Evolutionary conservation across 2,329 filamentous ascomycete genomes (phyloP).

Genomic region (Trichoderma atrobrunneum): DNA sequence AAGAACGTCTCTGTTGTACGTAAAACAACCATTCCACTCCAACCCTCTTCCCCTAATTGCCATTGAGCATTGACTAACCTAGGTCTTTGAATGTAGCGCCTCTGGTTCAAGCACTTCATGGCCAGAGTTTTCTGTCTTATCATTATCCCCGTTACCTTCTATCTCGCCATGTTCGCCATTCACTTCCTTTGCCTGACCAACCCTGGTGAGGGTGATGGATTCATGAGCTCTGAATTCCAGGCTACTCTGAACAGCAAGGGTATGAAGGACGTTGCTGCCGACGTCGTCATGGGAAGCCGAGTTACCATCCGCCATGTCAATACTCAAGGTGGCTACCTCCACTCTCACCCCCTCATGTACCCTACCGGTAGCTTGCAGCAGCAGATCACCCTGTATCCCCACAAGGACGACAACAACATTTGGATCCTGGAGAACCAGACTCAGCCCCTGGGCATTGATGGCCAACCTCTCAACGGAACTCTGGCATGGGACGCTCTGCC

Average conservation of each 20-base stretch:
- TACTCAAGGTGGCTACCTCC: slow-evolving; percentile 95
- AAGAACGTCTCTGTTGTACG: slow-evolving; percentile 76
- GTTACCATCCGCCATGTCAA: slow-evolving; percentile 89
- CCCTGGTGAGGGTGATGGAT: slow-evolving; percentile 94
- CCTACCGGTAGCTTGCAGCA: slow-evolving; percentile 97
- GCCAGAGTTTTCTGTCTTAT: slow-evolving; percentile 89
- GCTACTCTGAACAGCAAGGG: slow-evolving; percentile 93
- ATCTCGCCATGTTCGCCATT: slow-evolving; percentile 95
- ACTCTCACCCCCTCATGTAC: slow-evolving; percentile 97
- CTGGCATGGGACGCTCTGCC: slow-evolving; percentile 75
- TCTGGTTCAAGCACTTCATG: slow-evolving; percentile 93
- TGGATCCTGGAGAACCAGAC: slow-evolving; percentile 96
- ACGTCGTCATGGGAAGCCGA: slow-evolving; percentile 85
- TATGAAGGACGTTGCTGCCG: slow-evolving; percentile 92
- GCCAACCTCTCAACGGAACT: slow-evolving; percentile 75
- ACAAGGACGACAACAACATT: slow-evolving; percentile 98
- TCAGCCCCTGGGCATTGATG: slow-evolving; percentile 75
- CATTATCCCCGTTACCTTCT: slow-evolving; percentile 82
- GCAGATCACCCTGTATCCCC: slow-evolving; percentile 95
- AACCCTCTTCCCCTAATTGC: not conserved
- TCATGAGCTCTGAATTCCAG: slow-evolving; percentile 99
- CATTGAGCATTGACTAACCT: not conserved
- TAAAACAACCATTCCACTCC: not conserved
- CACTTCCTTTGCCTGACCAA: slow-evolving; percentile 93
- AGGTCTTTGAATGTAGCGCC: slow-evolving; percentile 46